Evolutionary conservation across 306 rosid species (phyloP).

Genomic region (Vicia villosa): DNA sequence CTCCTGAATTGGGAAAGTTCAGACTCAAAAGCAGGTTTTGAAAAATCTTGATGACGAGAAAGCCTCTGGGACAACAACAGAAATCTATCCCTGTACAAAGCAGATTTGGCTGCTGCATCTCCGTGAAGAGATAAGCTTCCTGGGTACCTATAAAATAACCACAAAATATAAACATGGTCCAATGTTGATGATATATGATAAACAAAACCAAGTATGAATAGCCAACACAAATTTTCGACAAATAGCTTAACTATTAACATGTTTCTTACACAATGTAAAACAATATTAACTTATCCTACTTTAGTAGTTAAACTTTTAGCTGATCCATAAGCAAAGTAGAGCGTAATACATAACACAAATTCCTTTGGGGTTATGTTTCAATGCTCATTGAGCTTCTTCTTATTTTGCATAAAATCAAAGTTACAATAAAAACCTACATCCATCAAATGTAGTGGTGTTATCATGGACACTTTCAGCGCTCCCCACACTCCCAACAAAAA

Average conservation of each 20-base stretch:
- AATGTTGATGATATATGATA: not conserved
- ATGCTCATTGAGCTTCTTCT: too few species aligned
- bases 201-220: slow-evolving; percentile 18
- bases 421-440: slow-evolving; percentile 14
- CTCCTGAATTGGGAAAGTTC: slow-evolving; percentile 68
- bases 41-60: slow-evolving; percentile 79
- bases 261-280: not conserved
- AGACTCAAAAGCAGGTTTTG: slow-evolving; percentile 77
- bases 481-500: too few species aligned
- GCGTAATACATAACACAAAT: not conserved
- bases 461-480: too few species aligned
- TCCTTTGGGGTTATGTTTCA: not conserved
- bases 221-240: slow-evolving; percentile 11
- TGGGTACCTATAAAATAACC: slow-evolving; percentile 52
- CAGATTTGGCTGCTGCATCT: slow-evolving; percentile 72
- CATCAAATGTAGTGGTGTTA: not conserved
- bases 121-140: slow-evolving; percentile 72
- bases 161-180: slow-evolving; percentile 9
- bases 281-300: not conserved
- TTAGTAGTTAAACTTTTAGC: not conserved
- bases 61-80: slow-evolving; percentile 79
- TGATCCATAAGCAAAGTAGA: not conserved
- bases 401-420: too few species aligned
- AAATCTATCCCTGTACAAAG: slow-evolving; percentile 78
- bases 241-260: slow-evolving; percentile 5